Conservation (phyloP, 257 asterid species). For the Mitragyna speciosa region DNA sequence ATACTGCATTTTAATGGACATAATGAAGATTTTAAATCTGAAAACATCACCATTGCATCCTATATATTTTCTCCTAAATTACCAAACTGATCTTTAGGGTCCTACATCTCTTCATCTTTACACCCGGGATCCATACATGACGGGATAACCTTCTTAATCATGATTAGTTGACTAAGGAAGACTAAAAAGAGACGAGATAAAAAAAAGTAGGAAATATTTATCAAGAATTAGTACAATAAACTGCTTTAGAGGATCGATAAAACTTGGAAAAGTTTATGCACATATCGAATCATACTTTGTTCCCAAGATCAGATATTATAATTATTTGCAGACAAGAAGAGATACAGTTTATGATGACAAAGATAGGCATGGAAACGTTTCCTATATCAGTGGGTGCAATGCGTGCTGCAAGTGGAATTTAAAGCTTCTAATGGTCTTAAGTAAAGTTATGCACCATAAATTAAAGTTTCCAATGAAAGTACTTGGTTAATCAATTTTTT, state of each 20-base stretch:
- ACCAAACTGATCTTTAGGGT: background rate
- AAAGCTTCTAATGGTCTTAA: slow-evolving; percentile 14
- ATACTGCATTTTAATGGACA: background rate
- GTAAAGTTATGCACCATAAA: background rate
- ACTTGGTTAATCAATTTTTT: background rate
- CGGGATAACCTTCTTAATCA: slow-evolving; percentile 8
- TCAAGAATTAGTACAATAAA: background rate
- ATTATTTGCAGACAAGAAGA: background rate
- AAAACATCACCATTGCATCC: background rate
- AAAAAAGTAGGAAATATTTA: background rate
- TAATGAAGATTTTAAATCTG: background rate
- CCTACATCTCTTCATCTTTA: background rate
- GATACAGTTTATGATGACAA: slow-evolving; percentile 28
- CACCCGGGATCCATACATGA: background rate
- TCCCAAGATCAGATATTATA: slow-evolving; percentile 20
- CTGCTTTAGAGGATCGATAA: no score
- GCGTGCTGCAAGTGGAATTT: slow-evolving; percentile 25
- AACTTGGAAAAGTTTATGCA: background rate
- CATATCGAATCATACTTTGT: slow-evolving; percentile 14
- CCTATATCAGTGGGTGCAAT: slow-evolving; percentile 13
- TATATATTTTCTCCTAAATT: background rate
- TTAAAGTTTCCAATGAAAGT: background rate
- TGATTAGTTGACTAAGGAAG: slow-evolving; percentile 15
- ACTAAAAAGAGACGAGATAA: background rate
- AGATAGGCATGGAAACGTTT: slow-evolving; percentile 17